Evolutionary conservation across 202 grass and related monocot species (phyloP), one percentile per base, ranked within the genome.

Genomic region (Setaria viridis): DNA sequence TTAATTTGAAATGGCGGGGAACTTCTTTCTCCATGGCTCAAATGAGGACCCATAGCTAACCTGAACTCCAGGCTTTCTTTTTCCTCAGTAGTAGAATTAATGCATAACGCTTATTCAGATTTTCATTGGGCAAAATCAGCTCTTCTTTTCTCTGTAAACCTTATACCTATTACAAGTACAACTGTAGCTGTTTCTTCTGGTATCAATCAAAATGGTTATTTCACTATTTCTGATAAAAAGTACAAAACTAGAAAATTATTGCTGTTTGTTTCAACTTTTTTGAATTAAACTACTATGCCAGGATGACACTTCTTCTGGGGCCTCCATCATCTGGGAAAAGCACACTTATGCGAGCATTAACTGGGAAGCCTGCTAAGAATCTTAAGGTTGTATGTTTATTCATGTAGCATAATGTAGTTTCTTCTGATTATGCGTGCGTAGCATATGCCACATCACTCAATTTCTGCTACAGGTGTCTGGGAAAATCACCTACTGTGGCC

Each of bases 251-350:
- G 13, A 15, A 14, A 33, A 16, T 30, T 73, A 82, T n/a, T 17
- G 30, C 2, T 73, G n/a, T 42, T 72, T 20, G 25, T 72, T 65
- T 19, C 4, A 84, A 55, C 29, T 15, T 57, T 25, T 80, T 67
- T 7, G 37, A 13, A 79, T 66, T 79, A 49, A 79, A 80, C 37
- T 74, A 58, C 69, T 80, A 90, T 97, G 46, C 80, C 86, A 98
- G 95, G 87, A 90, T 95, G 95, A 98, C 95, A 20, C 91, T 98
- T 88, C 89, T 98, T 62, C 91, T 97, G n/a, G 95, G 95, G 57
- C 95, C 92, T 85, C 92, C 95, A 62, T 85, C 90, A 35, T 94
- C 95, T 64, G 95, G 95, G 69, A 97, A 97, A 81, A 93, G 88
- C 76, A 91, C 92, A 69, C 87, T 97, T n/a, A 86, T 97, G 85